phyloP scores from a whole-genome alignment of 2,329 filamentous ascomycete genomes.

The Arthrobotrys entomopaga region DNA sequence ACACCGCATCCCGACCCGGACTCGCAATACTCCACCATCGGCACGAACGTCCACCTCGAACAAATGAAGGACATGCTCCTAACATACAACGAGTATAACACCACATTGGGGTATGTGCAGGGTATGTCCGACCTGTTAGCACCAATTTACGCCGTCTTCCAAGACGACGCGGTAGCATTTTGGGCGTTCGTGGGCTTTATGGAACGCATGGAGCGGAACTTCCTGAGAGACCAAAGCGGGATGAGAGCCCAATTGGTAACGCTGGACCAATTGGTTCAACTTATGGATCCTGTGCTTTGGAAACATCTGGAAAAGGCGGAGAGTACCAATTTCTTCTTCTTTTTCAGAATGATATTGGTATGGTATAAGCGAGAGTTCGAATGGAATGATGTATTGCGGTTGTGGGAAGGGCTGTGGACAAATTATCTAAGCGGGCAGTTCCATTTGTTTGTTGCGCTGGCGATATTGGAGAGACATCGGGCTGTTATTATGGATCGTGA shows the following conservation, averaged over 20 bases:
- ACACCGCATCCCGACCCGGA: constrained; percentile 95
- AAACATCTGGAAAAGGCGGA: constrained; percentile 88
- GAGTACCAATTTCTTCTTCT: constrained; percentile 99
- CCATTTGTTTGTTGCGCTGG: constrained; percentile 91
- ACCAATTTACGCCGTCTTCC: constrained; percentile 94
- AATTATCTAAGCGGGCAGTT: constrained; percentile 89
- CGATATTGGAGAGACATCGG: constrained; percentile 94
- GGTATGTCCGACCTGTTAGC: constrained; percentile 98
- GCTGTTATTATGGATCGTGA: constrained; percentile 87
- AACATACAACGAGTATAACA: constrained; percentile 98
- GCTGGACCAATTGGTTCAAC: constrained; percentile 91
- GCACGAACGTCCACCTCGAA: constrained; percentile 96
- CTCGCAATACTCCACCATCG: constrained; percentile 89
- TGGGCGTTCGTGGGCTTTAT: constrained; percentile 97
- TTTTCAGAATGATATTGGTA: constrained; percentile 97
- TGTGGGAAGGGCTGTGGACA: constrained; percentile 96
- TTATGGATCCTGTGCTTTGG: constrained; percentile 96
- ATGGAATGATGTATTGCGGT: constrained; percentile 83
- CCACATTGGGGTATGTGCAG: constrained; percentile 93
- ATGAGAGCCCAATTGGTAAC: constrained; percentile 93
- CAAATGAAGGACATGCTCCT: constrained; percentile 99
- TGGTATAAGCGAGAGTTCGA: constrained; percentile 99
- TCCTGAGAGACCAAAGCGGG: constrained; percentile 91
- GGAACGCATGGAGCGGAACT: constrained; percentile 98
- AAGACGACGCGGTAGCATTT: constrained; percentile 96